A percentile compares a stretch with the other conserved stretches of the same genome.
Evolutionary conservation across 352 stramenopile genomes (phyloP).

Genomic region (Pythium dissotocum): DNA sequence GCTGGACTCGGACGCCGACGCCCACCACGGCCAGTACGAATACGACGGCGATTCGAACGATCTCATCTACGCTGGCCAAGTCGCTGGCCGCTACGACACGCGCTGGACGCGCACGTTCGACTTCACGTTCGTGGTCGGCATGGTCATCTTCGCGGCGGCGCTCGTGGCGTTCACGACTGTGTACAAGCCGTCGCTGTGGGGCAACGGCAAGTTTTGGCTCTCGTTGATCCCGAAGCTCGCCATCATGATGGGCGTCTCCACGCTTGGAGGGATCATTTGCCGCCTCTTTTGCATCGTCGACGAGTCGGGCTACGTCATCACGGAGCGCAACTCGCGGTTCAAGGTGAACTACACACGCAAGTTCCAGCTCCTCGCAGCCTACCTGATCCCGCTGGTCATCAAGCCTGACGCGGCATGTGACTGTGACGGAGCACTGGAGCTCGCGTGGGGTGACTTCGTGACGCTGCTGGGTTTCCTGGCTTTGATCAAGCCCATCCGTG

Average conservation of each 20-base stretch:
- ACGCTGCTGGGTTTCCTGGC: constrained; percentile 80
- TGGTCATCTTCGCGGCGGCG: constrained; percentile 49
- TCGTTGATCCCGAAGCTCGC: constrained; percentile 77
- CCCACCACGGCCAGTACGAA: constrained; percentile 49
- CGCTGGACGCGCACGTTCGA: constrained; percentile 85
- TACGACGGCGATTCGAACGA: constrained; percentile 83
- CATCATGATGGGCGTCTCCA: constrained; percentile 81
- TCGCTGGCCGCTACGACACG: constrained; percentile 80
- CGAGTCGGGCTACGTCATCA: constrained; percentile 84
- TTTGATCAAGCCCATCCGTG: constrained; percentile 83
- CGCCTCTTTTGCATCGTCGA: constrained; percentile 81
- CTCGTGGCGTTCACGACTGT: constrained; percentile 63
- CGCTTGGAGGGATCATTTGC: constrained; percentile 72
- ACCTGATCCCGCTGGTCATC: constrained; percentile 80
- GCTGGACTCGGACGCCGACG: constrained; percentile 54
- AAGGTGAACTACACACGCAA: constrained; percentile 91
- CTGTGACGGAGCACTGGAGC: constrained; percentile 53
- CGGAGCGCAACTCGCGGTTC: constrained; percentile 80
- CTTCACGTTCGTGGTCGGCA: constrained; percentile 74
- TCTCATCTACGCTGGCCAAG: constrained; percentile 79
- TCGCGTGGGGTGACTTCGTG: constrained; percentile 84
- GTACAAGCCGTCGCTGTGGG: constrained; percentile 64
- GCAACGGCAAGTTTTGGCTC: constrained; percentile 76
- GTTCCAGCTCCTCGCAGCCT: constrained; percentile 81
- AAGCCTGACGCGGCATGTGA: constrained; percentile 40